Evolutionary conservation across 2,329 filamentous ascomycete genomes (phyloP).

Genomic region (Podosphaera fusca): DNA sequence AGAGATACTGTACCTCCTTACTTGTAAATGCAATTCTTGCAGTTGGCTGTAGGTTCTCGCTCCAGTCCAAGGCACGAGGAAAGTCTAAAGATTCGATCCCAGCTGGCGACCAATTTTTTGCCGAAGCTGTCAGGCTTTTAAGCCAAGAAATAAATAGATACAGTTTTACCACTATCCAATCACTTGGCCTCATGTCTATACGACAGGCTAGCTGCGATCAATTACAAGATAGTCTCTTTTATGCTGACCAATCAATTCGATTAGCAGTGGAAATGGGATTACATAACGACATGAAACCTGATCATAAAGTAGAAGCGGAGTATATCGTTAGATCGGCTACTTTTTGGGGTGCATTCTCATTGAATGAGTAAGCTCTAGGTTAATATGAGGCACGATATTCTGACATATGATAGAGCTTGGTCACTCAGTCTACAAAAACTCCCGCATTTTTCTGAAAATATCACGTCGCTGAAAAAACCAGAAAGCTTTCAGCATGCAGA

Average conservation of each 20-base stretch:
- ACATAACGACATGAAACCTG: conserved; percentile 7
- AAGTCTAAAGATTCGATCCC: conserved; percentile 38
- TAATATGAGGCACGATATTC: conserved; percentile 10
- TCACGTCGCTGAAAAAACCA: conserved; percentile 33
- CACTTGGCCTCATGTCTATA: conserved; percentile 53
- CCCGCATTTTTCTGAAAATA: conserved; percentile 34
- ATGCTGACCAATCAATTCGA: conserved; percentile 47
- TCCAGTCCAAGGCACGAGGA: conserved; percentile 36
- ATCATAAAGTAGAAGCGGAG: conserved; percentile 21
- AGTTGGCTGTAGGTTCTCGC: conserved; percentile 45
- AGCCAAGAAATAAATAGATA: conserved; percentile 29
- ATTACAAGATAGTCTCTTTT: conserved; percentile 50
- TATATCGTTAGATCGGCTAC: conserved; percentile 25
- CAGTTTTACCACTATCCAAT: conserved; percentile 47
- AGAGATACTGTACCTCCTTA: conserved; percentile 20
- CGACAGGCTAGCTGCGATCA: conserved; percentile 50
- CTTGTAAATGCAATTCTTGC: conserved; percentile 18
- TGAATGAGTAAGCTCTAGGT: conserved; percentile 34
- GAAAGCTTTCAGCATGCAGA: conserved; percentile 36
- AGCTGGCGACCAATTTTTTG: conserved; percentile 52
- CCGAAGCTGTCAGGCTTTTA: conserved; percentile 39
- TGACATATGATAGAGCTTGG: conserved; percentile 28
- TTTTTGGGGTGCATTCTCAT: conserved; percentile 23
- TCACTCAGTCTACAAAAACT: conserved; percentile 39
- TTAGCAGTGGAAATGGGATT: conserved; percentile 32